These are phyloP conservation scores for Dactylellina sp. DNA, from an alignment of 2,329 filamentous ascomycete species.

Conservation along the genomic window DNA sequence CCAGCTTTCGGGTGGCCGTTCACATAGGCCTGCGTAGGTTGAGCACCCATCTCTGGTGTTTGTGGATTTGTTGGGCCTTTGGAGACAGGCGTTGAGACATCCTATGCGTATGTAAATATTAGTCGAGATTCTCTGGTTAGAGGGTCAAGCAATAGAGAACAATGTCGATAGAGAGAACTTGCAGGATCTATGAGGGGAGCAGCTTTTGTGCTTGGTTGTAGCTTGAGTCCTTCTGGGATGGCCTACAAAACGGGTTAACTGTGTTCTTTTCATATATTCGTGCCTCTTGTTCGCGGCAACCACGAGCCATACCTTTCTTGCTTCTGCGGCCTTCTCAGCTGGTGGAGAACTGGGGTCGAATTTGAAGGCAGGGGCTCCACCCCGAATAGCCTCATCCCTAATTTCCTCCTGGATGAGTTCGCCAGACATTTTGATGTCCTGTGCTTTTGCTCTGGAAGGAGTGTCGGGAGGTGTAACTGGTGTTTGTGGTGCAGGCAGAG, in stretches of 20 bases:
- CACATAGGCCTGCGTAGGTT: conserved; percentile 61
- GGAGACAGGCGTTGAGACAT: conserved; percentile 43
- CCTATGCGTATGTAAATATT: conserved; percentile 16
- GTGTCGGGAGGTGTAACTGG: conserved; percentile 54
- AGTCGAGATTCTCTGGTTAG: conserved; percentile 25
- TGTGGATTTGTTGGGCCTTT: conserved; percentile 38
- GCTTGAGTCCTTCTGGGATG: conserved; percentile 43
- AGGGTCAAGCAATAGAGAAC: conserved; percentile 15
- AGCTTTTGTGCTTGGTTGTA: conserved; percentile 53
- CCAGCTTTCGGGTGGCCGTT: conserved; percentile 68
- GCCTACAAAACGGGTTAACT: conserved; percentile 63
- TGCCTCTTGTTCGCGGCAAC: not conserved
- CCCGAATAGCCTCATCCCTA: conserved; percentile 80
- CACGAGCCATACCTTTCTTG: conserved; percentile 65
- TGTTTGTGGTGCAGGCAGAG: conserved; percentile 29
- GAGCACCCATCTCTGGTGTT: conserved; percentile 58
- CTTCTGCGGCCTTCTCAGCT: conserved; percentile 85
- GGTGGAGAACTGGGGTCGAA: conserved; percentile 88
- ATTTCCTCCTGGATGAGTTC: conserved; percentile 71
- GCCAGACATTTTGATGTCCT: conserved; percentile 47
- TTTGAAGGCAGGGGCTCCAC: conserved; percentile 81
- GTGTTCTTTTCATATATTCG: conserved; percentile 72
- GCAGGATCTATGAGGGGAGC: conserved; percentile 42
- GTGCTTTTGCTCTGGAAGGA: conserved; percentile 37
- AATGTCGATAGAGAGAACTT: conserved; percentile 29